Percentiles rank a stretch among this genome's conserved stretches.
Conservation (phyloP, 805 yeast genomes). For the Metschnikowia picachoensis region DNA sequence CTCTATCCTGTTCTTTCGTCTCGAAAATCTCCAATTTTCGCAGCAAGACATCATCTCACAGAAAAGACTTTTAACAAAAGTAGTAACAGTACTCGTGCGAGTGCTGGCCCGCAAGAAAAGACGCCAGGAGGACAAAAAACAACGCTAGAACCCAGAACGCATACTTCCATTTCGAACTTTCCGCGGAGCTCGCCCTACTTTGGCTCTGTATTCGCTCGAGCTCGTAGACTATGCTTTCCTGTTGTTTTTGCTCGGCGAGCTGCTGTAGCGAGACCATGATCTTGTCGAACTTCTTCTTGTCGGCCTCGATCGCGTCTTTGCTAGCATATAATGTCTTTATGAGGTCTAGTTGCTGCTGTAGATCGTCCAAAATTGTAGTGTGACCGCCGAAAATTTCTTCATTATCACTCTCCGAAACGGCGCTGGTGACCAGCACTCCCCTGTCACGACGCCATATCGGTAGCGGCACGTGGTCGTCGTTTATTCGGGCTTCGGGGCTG, state of each 20-base stretch:
- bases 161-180: neutral
- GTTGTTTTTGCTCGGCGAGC: constrained; percentile 10
- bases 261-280: constrained; percentile 6
- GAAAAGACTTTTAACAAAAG: constrained; percentile 23
- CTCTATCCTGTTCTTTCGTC: no score
- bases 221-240: constrained; percentile 18
- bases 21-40: neutral
- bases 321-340: constrained; percentile 7
- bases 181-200: neutral
- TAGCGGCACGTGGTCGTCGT: constrained; percentile 7
- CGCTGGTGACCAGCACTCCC: neutral
- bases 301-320: constrained; percentile 5
- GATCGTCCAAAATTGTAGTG: constrained; percentile 6
- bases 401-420: neutral
- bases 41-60: neutral
- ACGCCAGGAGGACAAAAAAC: constrained; percentile 18
- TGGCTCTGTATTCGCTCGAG: constrained; percentile 22
- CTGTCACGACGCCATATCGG: constrained; percentile 13
- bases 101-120: constrained; percentile 28
- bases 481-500: neutral
- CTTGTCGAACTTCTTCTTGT: constrained; percentile 4
- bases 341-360: constrained; percentile 9
- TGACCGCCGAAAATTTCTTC: neutral
- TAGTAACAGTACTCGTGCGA: constrained; percentile 40
- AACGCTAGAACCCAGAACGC: constrained; percentile 5